Conservation (phyloP, 169 alveolate species). For the Cryptosporidium sp. region DNA sequence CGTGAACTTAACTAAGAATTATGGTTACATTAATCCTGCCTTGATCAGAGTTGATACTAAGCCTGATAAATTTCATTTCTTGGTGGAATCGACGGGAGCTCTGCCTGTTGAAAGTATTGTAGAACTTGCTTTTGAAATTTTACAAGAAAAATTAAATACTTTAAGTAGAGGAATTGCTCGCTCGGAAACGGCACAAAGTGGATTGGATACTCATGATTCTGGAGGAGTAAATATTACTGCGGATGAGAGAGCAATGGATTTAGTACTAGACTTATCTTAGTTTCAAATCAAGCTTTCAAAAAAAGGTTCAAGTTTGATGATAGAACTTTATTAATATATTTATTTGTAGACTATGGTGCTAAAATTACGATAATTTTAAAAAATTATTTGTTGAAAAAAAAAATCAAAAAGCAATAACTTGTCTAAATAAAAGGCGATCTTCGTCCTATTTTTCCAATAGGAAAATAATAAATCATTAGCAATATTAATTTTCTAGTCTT, state of each 20-base stretch:
- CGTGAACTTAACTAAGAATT: slow-evolving; percentile 60
- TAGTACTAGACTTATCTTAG: slow-evolving; percentile 65
- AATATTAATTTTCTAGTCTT: neutral
- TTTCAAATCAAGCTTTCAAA: neutral
- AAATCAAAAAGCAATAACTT: neutral
- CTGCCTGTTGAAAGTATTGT: slow-evolving; percentile 93
- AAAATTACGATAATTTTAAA: neutral
- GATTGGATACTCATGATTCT: slow-evolving; percentile 36
- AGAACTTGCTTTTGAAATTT: slow-evolving; percentile 86
- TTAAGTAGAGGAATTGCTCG: slow-evolving; percentile 61
- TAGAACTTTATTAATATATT: slow-evolving; percentile 7
- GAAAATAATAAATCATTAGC: neutral
- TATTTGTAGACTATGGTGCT: neutral
- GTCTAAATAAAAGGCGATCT: neutral
- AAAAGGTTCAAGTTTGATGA: neutral
- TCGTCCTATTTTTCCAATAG: neutral
- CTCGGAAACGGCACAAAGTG: slow-evolving; percentile 63
- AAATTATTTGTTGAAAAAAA: too few relatives aligned
- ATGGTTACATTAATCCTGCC: slow-evolving; percentile 60
- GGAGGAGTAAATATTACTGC: slow-evolving; percentile 55
- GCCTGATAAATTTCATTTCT: slow-evolving; percentile 84
- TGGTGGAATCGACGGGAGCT: slow-evolving; percentile 94
- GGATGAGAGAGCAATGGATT: slow-evolving; percentile 71
- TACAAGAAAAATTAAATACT: slow-evolving; percentile 84
- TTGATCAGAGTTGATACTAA: slow-evolving; percentile 77